phyloP scores from a whole-genome alignment of 148 eudicot species.

The Gaultheria prostrata region DNA sequence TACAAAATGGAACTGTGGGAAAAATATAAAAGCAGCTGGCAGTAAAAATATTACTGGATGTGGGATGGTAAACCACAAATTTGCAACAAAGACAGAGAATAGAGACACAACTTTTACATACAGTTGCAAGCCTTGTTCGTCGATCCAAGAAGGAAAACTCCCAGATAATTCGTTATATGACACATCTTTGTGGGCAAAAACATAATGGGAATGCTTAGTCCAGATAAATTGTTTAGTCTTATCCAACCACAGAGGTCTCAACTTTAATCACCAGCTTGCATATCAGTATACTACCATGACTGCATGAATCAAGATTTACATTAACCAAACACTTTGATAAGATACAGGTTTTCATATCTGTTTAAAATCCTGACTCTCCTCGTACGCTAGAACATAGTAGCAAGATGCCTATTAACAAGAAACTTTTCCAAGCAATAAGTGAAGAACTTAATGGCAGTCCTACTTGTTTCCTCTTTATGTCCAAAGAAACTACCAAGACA shows the following conservation, averaged over 20 bases:
- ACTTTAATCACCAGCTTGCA: background rate
- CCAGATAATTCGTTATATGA: constrained; percentile 84
- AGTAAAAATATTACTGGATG: background rate
- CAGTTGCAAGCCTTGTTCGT: constrained; percentile 50
- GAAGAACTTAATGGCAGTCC: background rate
- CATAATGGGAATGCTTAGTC: constrained; percentile 3
- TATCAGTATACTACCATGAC: too few species aligned
- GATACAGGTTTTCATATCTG: too few species aligned
- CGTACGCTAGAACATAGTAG: background rate
- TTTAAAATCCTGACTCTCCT: background rate
- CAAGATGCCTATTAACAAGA: background rate
- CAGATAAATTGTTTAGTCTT: background rate
- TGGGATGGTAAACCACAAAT: background rate
- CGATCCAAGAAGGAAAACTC: constrained; percentile 75
- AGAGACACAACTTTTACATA: constrained; percentile 27
- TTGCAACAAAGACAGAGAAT: background rate
- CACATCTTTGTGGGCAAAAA: constrained; percentile 66
- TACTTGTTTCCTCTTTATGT: background rate
- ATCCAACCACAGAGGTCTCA: background rate
- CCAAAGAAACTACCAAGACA: background rate
- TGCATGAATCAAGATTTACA: too few species aligned
- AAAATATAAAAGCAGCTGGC: background rate
- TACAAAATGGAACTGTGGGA: background rate
- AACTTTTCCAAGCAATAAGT: background rate
- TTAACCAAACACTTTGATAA: too few species aligned